phyloP scores from a whole-genome alignment of 2,329 filamentous ascomycete species.

The Elsinoe australis region DNA sequence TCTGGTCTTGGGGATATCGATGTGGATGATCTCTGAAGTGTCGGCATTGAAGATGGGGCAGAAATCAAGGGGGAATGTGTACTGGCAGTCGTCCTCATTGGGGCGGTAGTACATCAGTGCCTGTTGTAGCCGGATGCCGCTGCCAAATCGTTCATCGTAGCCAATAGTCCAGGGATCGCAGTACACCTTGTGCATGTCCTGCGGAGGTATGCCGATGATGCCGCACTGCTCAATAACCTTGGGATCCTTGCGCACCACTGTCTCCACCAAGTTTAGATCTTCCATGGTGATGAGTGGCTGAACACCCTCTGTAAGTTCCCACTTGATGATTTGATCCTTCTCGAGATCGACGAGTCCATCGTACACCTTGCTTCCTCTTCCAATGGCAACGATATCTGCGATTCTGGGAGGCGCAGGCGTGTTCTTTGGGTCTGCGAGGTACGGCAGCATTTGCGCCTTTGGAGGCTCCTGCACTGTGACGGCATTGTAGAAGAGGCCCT shows the following conservation, averaged over 20 bases:
- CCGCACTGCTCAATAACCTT: constrained; percentile 86
- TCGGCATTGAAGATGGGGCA: constrained; percentile 84
- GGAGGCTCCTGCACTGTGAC: constrained; percentile 77
- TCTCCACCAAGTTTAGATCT: constrained; percentile 74
- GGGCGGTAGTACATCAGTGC: constrained; percentile 94
- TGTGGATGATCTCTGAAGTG: constrained; percentile 69
- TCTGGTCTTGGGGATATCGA: constrained; percentile 72
- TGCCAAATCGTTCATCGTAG: constrained; percentile 85
- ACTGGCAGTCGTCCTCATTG: constrained; percentile 77
- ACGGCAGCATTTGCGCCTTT: constrained; percentile 74
- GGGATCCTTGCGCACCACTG: constrained; percentile 65
- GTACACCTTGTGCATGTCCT: constrained; percentile 93
- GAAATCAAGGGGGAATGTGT: constrained; percentile 86
- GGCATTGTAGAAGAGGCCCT: constrained; percentile 74
- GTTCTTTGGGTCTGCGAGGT: constrained; percentile 59
- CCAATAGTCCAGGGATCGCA: constrained; percentile 96
- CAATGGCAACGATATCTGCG: constrained; percentile 78
- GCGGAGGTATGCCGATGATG: constrained; percentile 67
- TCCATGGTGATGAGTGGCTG: constrained; percentile 92
- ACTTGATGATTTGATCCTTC: constrained; percentile 58
- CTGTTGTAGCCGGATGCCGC: constrained; percentile 70
- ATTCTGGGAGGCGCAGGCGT: constrained; percentile 59
- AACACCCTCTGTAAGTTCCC: constrained; percentile 66
- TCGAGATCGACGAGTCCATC: constrained; percentile 73
- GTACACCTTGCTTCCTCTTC: constrained; percentile 67